A percentile compares a stretch with the other conserved stretches of the same genome.
phyloP scores from a whole-genome alignment of 2,329 filamentous ascomycete species.

The Diaporthe longicolla region DNA sequence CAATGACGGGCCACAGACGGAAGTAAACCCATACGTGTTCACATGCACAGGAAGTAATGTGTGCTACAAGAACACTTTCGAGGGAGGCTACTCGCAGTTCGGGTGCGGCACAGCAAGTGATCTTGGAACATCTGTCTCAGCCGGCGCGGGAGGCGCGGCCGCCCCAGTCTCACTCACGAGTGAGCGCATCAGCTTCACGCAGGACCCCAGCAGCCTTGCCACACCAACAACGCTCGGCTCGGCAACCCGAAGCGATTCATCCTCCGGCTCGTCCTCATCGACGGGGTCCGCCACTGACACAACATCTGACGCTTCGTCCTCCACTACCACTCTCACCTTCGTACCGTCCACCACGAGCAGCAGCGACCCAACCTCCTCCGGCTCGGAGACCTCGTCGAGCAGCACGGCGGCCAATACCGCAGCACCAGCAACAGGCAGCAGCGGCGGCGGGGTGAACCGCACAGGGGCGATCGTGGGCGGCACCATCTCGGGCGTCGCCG shows the following conservation, averaged over 20 bases:
- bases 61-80: constrained; percentile 70
- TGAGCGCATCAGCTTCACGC: constrained; percentile 58
- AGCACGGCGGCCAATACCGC: constrained; percentile 41
- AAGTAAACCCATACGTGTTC: constrained; percentile 69
- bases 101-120: constrained; percentile 67
- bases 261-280: constrained; percentile 38
- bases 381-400: constrained; percentile 32
- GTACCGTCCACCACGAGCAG: constrained; percentile 41
- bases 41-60: constrained; percentile 66
- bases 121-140: constrained; percentile 63
- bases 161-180: constrained; percentile 54
- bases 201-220: constrained; percentile 54
- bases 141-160: constrained; percentile 61
- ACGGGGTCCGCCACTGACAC: not conserved
- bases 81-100: constrained; percentile 69
- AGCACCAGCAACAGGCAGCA: constrained; percentile 41
- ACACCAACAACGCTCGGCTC: constrained; percentile 59
- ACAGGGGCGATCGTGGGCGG: constrained; percentile 69
- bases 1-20: constrained; percentile 64
- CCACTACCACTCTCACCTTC: constrained; percentile 40
- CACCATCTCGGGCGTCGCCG: constrained; percentile 65
- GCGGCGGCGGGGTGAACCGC: constrained; percentile 46
- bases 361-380: constrained; percentile 27
- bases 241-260: constrained; percentile 44
- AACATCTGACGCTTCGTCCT: constrained; percentile 33